Percentiles rank a stretch among this genome's conserved stretches.
These are phyloP conservation scores for Abrus precatorius DNA, from an alignment of 306 rosid species.

Conservation along the genomic window DNA sequence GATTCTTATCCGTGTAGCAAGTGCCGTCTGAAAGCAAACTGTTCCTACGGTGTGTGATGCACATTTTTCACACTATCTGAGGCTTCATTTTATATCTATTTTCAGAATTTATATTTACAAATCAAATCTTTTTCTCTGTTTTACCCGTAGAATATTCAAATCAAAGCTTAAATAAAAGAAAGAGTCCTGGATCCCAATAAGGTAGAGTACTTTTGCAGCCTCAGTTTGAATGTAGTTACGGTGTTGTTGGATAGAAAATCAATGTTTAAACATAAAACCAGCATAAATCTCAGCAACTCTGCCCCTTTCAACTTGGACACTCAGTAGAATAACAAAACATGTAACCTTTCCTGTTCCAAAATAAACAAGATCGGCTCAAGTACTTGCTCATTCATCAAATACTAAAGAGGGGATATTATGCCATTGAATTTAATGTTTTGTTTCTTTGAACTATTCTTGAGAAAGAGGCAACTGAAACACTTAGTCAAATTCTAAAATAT, in stretches of 20 bases:
- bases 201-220: neutral
- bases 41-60: constrained; percentile 22
- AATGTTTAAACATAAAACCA: neutral
- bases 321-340: too few species aligned
- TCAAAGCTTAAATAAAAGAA: neutral
- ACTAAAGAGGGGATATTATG: too few species aligned
- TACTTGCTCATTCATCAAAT: neutral
- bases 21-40: constrained; percentile 41
- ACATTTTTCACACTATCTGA: constrained; percentile 38
- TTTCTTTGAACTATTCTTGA: too few species aligned
- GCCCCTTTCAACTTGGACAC: neutral
- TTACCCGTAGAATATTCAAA: too few species aligned
- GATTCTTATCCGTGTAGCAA: constrained; percentile 33
- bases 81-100: constrained; percentile 18
- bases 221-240: neutral
- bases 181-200: neutral
- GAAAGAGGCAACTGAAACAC: too few species aligned
- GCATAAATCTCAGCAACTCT: neutral
- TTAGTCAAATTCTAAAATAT: too few species aligned
- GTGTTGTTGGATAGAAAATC: neutral
- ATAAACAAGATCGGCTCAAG: neutral
- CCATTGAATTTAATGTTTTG: too few species aligned
- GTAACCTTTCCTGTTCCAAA: too few species aligned
- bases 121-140: neutral
- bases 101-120: neutral